Percentiles rank a stretch among this genome's conserved stretches.
These are phyloP conservation scores for Hortiboletus campestris DNA, from an alignment of 768 basidiomycete genomes.

Conservation along the genomic window DNA sequence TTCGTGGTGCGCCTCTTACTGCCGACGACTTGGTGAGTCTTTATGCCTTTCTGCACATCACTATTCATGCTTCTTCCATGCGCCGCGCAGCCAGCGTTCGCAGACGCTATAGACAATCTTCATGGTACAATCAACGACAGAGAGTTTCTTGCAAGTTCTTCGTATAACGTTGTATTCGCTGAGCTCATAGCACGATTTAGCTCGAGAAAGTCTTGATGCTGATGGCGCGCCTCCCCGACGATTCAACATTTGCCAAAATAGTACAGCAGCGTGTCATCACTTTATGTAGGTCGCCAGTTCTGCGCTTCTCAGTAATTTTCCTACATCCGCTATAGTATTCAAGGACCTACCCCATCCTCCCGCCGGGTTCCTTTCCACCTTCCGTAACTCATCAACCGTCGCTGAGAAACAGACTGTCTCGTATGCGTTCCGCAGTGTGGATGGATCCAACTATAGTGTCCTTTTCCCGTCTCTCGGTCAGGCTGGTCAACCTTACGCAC, in stretches of 20 bases:
- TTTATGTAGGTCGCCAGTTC: slow-evolving; percentile 48
- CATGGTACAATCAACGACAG: slow-evolving; percentile 55
- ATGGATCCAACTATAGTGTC: slow-evolving; percentile 62
- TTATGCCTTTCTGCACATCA: not conserved
- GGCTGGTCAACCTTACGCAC: slow-evolving; percentile 66
- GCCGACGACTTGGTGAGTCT: slow-evolving; percentile 29
- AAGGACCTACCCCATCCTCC: slow-evolving; percentile 81
- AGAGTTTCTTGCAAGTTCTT: slow-evolving; percentile 49
- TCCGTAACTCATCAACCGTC: slow-evolving; percentile 3
- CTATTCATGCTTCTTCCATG: not conserved
- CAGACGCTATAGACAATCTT: slow-evolving; percentile 46
- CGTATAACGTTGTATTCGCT: not conserved
- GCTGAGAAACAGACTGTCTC: slow-evolving; percentile 21
- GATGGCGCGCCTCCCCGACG: slow-evolving; percentile 52
- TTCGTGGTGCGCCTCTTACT: slow-evolving; percentile 26
- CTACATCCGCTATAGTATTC: slow-evolving; percentile 48
- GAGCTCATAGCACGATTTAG: slow-evolving; percentile 33
- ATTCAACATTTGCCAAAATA: slow-evolving; percentile 28
- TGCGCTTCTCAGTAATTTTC: not conserved
- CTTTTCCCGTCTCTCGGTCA: slow-evolving; percentile 53
- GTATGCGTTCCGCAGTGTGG: slow-evolving; percentile 56
- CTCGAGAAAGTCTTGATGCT: slow-evolving; percentile 60
- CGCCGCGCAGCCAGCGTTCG: slow-evolving; percentile 42
- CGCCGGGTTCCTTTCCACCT: slow-evolving; percentile 43
- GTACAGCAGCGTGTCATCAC: slow-evolving; percentile 53